Evolutionary conservation across 805 yeast genomes (phyloP).

Genomic region (Maudiozyma pseudohumilis): DNA sequence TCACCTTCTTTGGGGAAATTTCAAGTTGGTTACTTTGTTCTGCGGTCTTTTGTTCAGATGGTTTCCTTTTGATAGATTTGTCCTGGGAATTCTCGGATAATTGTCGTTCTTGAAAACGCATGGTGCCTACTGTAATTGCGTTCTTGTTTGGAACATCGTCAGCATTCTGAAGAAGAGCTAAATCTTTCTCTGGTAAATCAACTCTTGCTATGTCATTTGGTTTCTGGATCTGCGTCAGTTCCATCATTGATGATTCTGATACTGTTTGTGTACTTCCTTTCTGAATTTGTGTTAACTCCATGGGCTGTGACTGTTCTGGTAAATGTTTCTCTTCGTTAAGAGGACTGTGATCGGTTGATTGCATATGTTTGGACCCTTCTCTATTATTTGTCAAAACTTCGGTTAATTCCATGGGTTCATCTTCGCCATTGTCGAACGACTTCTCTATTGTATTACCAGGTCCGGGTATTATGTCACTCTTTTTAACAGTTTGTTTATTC

Average conservation of each 20-base stretch:
- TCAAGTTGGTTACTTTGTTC: no score
- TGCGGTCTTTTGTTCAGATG: no score
- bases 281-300: constrained; percentile 9
- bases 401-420: constrained; percentile 6
- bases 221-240: constrained; percentile 4
- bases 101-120: no score
- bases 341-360: not conserved
- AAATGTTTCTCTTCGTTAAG: not conserved
- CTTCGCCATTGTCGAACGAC: not conserved
- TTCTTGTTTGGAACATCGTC: no score
- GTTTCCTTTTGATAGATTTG: no score
- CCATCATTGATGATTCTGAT: constrained; percentile 2
- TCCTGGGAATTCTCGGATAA: no score
- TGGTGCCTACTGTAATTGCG: no score
- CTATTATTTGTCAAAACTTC: not conserved
- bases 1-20: not conserved
- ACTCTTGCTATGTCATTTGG: not conserved
- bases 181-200: no score
- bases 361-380: not conserved
- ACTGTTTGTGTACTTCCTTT: not conserved
- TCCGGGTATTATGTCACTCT: no score
- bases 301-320: constrained; percentile 1
- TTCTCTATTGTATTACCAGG: no score
- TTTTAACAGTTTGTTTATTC: no score
- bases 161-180: no score